These are phyloP conservation scores for Pisolithus marmoratus DNA, from an alignment of 768 basidiomycete species.

Conservation along the genomic window DNA sequence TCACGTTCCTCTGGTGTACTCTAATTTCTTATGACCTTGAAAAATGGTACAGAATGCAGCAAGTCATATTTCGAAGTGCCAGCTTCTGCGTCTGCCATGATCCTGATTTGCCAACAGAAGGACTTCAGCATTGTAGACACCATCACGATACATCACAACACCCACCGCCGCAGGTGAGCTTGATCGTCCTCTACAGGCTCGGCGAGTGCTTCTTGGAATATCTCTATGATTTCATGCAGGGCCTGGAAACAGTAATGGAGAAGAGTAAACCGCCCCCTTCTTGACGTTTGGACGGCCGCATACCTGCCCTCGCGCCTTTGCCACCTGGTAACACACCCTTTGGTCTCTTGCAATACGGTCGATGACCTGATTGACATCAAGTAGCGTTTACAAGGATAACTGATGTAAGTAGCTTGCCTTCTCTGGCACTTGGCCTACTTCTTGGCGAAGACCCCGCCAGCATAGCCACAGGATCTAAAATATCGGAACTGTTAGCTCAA, in stretches of 20 bases:
- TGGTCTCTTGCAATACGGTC: background rate
- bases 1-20: too few relatives aligned
- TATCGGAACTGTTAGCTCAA: background rate
- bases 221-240: background rate
- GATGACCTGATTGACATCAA: background rate
- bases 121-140: background rate
- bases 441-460: background rate
- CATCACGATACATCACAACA: background rate
- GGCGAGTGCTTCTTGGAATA: background rate
- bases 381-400: background rate
- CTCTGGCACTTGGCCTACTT: background rate
- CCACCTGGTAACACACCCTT: background rate
- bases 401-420: background rate
- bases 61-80: background rate
- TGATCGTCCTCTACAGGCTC: background rate
- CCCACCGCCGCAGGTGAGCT: background rate
- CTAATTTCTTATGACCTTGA: too few relatives aligned
- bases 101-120: background rate
- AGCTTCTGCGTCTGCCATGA: background rate
- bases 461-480: background rate
- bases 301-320: background rate
- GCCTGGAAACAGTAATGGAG: background rate
- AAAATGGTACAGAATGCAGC: background rate
- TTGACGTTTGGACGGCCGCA: background rate
- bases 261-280: background rate